Evolutionary conservation across 2,329 filamentous ascomycete genomes (phyloP).

Genomic region (Pezicula radicicola): DNA sequence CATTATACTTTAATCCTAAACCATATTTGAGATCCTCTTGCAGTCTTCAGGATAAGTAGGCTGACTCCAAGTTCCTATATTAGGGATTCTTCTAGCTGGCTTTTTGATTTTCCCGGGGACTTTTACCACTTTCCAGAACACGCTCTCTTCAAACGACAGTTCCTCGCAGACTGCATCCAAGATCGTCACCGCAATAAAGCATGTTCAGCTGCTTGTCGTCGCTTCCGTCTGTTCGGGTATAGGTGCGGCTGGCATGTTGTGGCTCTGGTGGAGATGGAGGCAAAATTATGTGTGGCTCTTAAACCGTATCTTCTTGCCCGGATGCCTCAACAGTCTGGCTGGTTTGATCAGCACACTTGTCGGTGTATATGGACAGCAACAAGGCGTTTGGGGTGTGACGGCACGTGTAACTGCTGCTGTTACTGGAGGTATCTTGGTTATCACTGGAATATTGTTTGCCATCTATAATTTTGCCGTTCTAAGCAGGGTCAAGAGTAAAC

Average conservation of each 20-base stretch:
- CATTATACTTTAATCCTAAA: too few species aligned
- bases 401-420: conserved; percentile 23
- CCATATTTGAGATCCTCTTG: background rate
- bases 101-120: conserved; percentile 27
- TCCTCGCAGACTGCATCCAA: conserved; percentile 5
- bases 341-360: conserved; percentile 25
- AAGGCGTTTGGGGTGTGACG: conserved; percentile 20
- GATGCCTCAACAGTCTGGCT: conserved; percentile 20
- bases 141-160: background rate
- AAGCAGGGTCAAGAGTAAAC: conserved; percentile 18
- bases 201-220: conserved; percentile 20
- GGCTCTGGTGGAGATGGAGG: conserved; percentile 16
- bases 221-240: conserved; percentile 18
- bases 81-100: conserved; percentile 23
- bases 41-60: background rate
- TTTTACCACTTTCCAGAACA: conserved; percentile 18
- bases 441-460: conserved; percentile 19
- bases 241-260: conserved; percentile 21
- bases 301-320: conserved; percentile 25
- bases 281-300: conserved; percentile 25
- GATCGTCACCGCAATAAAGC: conserved; percentile 16
- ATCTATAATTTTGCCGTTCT: conserved; percentile 25
- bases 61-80: background rate
- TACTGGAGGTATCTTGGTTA: conserved; percentile 13
- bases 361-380: conserved; percentile 21